Base-by-base conservation (phyloP, 148 eudicot species). In the Heliosperma pusillum region DNA sequence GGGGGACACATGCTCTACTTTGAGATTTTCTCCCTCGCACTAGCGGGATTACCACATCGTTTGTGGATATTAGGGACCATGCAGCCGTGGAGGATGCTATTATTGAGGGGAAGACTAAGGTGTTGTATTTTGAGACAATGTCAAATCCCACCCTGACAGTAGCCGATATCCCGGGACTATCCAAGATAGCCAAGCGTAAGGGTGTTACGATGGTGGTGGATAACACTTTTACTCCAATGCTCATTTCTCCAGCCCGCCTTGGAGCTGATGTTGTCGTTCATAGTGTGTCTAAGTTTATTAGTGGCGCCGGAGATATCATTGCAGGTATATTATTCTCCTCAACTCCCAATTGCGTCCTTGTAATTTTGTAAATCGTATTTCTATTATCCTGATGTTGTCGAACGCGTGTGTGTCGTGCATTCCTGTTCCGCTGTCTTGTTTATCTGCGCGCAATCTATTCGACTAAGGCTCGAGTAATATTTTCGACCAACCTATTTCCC, bases 181-280 rank as follows among this genome's bases (percentile, higher is more conserved):
- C 83, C 64, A 77, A 80, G 77, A 62, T 95, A 4, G 97, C 90
- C 62, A 96, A 88, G 27, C 90, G 82, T 4, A 92, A 88, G 71
- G 94, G 94, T 17, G 89, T 88, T 44, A 27, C 47, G 73, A 96
- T 83, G 26, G 93, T 95, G 50, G 99, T 90, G 13, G 99, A 95
- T 57, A 95, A 95, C 25, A 95, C 99, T 1, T 95, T 95, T 59
- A 83, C 97, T 0, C 99, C 99, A 24, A 87, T 95, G 97, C 90
- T 92, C 4, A 2, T 95, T 33, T 95, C 99, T 13, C 97, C 97
- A 66, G 97, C 94, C 9, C 78, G 90, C 71, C 85, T 90, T 1
- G 99, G 99, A 0, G 99, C 99, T 1, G 99, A 95, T 72, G 96
- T 95, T n/a, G 97, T 95, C 11, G 79, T 95, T 7, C 97, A 95